Percentiles rank a stretch among this genome's conserved stretches.
Evolutionary conservation across 352 stramenopile species (phyloP).

Genomic region (Globisporangium lucens): DNA sequence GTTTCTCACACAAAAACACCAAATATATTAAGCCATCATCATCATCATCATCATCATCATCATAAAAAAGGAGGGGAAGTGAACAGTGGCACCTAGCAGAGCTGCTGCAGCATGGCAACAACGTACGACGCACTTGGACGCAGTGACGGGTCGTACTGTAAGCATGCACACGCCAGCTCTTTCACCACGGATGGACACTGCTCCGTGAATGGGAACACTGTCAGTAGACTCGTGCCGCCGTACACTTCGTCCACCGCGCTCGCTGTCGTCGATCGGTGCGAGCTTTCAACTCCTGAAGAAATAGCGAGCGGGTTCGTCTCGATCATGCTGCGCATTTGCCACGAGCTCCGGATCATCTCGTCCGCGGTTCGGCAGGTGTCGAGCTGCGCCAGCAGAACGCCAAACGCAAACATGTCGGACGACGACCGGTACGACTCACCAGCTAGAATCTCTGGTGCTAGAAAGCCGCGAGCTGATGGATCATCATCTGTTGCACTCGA

Average conservation of each 20-base stretch:
- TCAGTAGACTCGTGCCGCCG: slow-evolving; percentile 28
- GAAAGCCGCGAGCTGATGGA: slow-evolving; percentile 33
- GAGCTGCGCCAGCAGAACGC: slow-evolving; percentile 58
- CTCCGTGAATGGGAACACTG: slow-evolving; percentile 68
- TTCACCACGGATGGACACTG: slow-evolving; percentile 54
- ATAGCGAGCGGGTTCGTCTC: slow-evolving; percentile 27
- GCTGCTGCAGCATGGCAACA: slow-evolving; percentile 61
- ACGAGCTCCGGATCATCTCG: slow-evolving; percentile 63
- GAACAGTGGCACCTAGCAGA: slow-evolving; percentile 2
- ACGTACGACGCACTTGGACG: slow-evolving; percentile 73
- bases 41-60: slow-evolving; percentile 5
- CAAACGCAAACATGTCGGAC: slow-evolving; percentile 75
- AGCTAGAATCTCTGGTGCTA: slow-evolving; percentile 56
- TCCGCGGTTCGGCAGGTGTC: slow-evolving; percentile 54
- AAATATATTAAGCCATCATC: neutral
- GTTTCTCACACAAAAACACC: slow-evolving; percentile 7
- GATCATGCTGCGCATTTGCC: slow-evolving; percentile 42
- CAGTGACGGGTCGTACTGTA: slow-evolving; percentile 69
- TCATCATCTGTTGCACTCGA: slow-evolving; percentile 3
- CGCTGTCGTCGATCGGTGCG: slow-evolving; percentile 28
- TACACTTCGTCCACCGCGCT: slow-evolving; percentile 20
- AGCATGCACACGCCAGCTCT: slow-evolving; percentile 57
- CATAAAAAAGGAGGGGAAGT: slow-evolving; percentile 6
- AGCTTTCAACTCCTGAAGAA: slow-evolving; percentile 24
- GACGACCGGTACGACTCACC: slow-evolving; percentile 39